Percentiles rank a stretch among this genome's conserved stretches.
Evolutionary conservation across 768 basidiomycete species (phyloP).

Genomic region (Auricularia sp.): DNA sequence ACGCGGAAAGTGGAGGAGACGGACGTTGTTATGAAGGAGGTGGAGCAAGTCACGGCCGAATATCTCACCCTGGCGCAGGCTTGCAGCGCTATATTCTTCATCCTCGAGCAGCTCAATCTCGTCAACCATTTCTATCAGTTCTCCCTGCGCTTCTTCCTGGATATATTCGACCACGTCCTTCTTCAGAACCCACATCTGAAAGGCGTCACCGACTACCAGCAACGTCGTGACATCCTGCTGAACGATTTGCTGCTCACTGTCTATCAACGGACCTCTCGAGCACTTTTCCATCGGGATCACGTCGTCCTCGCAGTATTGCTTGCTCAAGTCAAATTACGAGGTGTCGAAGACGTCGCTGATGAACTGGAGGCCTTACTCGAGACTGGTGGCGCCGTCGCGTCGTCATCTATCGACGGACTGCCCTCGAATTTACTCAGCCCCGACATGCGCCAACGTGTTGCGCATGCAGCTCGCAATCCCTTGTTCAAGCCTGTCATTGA

Average conservation of each 20-base stretch:
- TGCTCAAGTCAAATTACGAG: slow-evolving; percentile 79
- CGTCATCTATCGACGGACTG: slow-evolving; percentile 23
- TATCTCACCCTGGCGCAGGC: slow-evolving; percentile 92
- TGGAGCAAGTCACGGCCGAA: slow-evolving; percentile 90
- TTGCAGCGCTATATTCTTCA: slow-evolving; percentile 94
- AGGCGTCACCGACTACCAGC: slow-evolving; percentile 60
- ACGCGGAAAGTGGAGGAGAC: slow-evolving; percentile 95
- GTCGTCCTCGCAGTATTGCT: slow-evolving; percentile 85
- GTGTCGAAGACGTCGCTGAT: slow-evolving; percentile 67
- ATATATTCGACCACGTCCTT: slow-evolving; percentile 93
- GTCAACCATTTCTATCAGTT: slow-evolving; percentile 99
- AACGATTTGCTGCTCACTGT: slow-evolving; percentile 84
- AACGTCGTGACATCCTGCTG: slow-evolving; percentile 69
- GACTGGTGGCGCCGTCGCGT: slow-evolving; percentile 49
- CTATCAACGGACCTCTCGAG: slow-evolving; percentile 82
- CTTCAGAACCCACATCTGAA: slow-evolving; percentile 86
- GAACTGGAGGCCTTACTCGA: slow-evolving; percentile 92
- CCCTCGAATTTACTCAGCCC: slow-evolving; percentile 41
- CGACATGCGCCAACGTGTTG: slow-evolving; percentile 62
- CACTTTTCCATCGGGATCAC: slow-evolving; percentile 82
- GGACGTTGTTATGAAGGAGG: slow-evolving; percentile 89
- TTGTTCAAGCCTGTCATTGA: slow-evolving; percentile 69
- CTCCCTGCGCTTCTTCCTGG: slow-evolving; percentile 94
- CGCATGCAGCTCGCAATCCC: slow-evolving; percentile 58
- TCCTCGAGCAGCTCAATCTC: slow-evolving; percentile 85